Percentiles rank a stretch among this genome's conserved stretches.
These are phyloP conservation scores for Graphilbum ipis-grandicollis DNA, from an alignment of 2,329 filamentous ascomycete genomes.

Conservation along the genomic window DNA sequence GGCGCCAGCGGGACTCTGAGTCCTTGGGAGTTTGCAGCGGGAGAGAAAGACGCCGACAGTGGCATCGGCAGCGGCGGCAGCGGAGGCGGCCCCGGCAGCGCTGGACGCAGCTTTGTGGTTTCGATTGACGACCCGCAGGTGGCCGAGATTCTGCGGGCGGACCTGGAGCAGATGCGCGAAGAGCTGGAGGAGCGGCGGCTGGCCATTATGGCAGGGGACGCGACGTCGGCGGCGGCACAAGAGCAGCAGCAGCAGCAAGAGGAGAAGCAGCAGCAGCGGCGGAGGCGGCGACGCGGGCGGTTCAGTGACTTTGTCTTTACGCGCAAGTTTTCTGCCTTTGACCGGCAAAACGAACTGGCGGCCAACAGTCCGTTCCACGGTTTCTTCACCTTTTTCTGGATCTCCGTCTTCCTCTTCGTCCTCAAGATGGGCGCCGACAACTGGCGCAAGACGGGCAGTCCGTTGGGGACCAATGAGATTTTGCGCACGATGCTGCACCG, in stretches of 20 bases:
- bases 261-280: background rate
- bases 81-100: background rate
- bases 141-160: slow-evolving; percentile 18
- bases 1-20: no score
- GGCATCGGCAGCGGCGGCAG: background rate
- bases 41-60: background rate
- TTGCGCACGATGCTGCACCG: slow-evolving; percentile 45
- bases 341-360: slow-evolving; percentile 48
- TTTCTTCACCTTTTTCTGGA: slow-evolving; percentile 68
- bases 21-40: no score
- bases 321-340: slow-evolving; percentile 55
- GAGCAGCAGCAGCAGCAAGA: background rate
- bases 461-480: slow-evolving; percentile 56
- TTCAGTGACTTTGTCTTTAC: slow-evolving; percentile 50
- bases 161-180: slow-evolving; percentile 14
- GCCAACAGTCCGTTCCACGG: slow-evolving; percentile 58
- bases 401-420: slow-evolving; percentile 48
- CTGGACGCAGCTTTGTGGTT: slow-evolving; percentile 9
- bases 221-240: no score
- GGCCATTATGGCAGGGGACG: background rate
- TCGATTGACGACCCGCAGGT: slow-evolving; percentile 21
- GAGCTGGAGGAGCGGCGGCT: slow-evolving; percentile 5
- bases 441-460: slow-evolving; percentile 48
- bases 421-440: slow-evolving; percentile 51
- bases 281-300: slow-evolving; percentile 12